phyloP scores from a whole-genome alignment of 2,329 filamentous ascomycete species.

The Eutypella sp. region DNA sequence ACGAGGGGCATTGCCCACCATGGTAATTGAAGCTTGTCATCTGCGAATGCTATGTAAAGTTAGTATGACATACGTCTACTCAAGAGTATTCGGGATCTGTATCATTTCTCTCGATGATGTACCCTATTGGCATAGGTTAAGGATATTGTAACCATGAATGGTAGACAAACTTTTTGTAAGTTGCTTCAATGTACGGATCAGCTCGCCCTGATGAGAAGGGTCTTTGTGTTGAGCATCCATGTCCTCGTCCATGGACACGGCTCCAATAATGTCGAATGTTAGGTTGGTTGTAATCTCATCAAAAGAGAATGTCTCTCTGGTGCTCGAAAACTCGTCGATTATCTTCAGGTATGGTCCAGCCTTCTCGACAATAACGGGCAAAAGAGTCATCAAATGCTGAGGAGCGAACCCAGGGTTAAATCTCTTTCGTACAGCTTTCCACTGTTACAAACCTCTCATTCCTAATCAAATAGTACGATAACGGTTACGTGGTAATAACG shows the following conservation, averaged over 20 bases:
- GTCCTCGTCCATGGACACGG: conserved; percentile 8
- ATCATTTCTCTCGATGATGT: neutral
- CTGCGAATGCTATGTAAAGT: neutral
- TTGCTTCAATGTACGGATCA: conserved; percentile 2
- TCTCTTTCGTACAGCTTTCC: conserved; percentile 24
- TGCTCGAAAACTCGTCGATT: conserved; percentile 24
- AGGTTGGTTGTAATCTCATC: conserved; percentile 21
- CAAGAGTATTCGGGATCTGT: too few species aligned
- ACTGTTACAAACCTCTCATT: too few species aligned
- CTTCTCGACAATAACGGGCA: conserved; percentile 33
- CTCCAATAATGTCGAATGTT: conserved; percentile 14
- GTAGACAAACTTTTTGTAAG: conserved; percentile 3
- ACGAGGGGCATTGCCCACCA: conserved; percentile 3
- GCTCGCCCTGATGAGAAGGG: neutral
- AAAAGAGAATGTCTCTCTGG: conserved; percentile 23
- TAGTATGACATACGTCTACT: too few species aligned
- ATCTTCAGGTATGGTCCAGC: conserved; percentile 23
- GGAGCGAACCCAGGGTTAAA: conserved; percentile 35
- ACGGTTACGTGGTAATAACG: neutral
- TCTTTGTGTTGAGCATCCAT: conserved; percentile 2
- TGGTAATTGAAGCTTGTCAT: conserved; percentile 1
- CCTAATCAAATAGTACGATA: too few species aligned
- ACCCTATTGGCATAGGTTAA: too few species aligned
- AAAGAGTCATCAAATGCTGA: conserved; percentile 31
- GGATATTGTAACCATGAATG: too few species aligned